Evolutionary conservation across 2,329 filamentous ascomycete genomes (phyloP).

Genomic region (Pezicula carpinea): DNA sequence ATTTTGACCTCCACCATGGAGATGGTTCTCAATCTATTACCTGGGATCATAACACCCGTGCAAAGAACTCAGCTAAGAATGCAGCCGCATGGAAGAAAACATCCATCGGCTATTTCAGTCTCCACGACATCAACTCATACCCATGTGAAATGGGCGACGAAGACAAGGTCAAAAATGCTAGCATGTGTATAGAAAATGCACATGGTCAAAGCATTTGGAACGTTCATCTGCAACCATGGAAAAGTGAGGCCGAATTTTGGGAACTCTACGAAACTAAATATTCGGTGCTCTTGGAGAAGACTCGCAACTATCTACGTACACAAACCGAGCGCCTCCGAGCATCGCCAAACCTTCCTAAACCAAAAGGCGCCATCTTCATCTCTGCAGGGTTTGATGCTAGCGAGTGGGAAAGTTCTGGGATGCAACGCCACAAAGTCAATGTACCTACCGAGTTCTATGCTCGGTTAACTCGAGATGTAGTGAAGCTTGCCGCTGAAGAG

Average conservation of each 20-base stretch:
- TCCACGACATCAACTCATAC: conserved; percentile 98
- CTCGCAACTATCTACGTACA: conserved; percentile 66
- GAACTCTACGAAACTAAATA: conserved; percentile 78
- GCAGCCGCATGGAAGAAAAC: conserved; percentile 74
- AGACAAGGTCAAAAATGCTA: conserved; percentile 90
- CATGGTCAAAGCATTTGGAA: conserved; percentile 97
- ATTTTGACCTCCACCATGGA: conserved; percentile 88
- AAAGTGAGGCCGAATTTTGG: conserved; percentile 82
- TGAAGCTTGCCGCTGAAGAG: conserved; percentile 75
- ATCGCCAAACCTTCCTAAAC: conserved; percentile 51
- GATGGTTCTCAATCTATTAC: conserved; percentile 94
- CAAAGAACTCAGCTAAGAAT: conserved; percentile 60
- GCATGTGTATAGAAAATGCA: conserved; percentile 88
- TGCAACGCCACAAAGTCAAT: conserved; percentile 95
- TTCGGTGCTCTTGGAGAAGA: conserved; percentile 71
- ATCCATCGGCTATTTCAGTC: conserved; percentile 89
- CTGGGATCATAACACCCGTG: conserved; percentile 81
- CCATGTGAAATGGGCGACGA: conserved; percentile 92
- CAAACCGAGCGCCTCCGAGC: conserved; percentile 64
- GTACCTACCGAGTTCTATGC: conserved; percentile 97
- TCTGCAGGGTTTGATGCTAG: conserved; percentile 97
- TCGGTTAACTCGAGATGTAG: conserved; percentile 79
- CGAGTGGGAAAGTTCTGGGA: conserved; percentile 85
- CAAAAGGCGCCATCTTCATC: conserved; percentile 86
- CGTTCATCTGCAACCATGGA: conserved; percentile 87